Evolutionary conservation across 2,329 filamentous ascomycete species (phyloP).

Genomic region (Trichoderma hamatum): DNA sequence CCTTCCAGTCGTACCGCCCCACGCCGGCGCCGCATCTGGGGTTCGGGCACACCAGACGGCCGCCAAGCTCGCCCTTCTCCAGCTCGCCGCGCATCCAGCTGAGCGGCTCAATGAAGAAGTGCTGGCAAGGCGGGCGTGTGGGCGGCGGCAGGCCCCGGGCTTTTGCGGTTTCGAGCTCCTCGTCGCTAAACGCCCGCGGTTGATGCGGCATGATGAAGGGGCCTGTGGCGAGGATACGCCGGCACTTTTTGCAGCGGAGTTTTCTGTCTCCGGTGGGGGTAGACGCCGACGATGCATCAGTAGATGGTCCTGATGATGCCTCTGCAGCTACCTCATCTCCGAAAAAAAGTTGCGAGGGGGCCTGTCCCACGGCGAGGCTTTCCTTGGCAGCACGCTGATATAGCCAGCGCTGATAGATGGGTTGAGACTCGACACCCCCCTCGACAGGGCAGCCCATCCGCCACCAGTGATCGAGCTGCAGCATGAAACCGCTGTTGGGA

Average conservation of each 20-base stretch:
- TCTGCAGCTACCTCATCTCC: slow-evolving; percentile 62
- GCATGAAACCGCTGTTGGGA: slow-evolving; percentile 90
- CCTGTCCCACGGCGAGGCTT: slow-evolving; percentile 71
- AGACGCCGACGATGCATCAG: background rate
- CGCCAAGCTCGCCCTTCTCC: slow-evolving; percentile 78
- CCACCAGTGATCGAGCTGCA: slow-evolving; percentile 84
- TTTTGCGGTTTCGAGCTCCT: background rate
- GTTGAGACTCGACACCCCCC: slow-evolving; percentile 63
- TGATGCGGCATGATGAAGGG: slow-evolving; percentile 69
- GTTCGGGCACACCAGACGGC: slow-evolving; percentile 82
- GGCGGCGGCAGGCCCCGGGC: slow-evolving; percentile 14
- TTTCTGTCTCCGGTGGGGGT: slow-evolving; percentile 31
- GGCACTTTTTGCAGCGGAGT: slow-evolving; percentile 89
- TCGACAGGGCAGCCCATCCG: slow-evolving; percentile 77
- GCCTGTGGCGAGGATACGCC: slow-evolving; percentile 61
- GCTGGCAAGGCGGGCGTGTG: slow-evolving; percentile 61
- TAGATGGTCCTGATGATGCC: background rate
- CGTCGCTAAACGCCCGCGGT: background rate
- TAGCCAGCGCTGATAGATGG: slow-evolving; percentile 75
- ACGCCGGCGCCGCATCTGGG: slow-evolving; percentile 77
- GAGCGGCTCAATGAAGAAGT: slow-evolving; percentile 88
- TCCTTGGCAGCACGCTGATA: slow-evolving; percentile 59
- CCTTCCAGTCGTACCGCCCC: slow-evolving; percentile 95
- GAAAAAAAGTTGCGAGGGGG: slow-evolving; percentile 82
- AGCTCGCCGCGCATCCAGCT: slow-evolving; percentile 92